Conservation (phyloP, 139 green algal species). For the Raphidocelis subcapitata region DNA sequence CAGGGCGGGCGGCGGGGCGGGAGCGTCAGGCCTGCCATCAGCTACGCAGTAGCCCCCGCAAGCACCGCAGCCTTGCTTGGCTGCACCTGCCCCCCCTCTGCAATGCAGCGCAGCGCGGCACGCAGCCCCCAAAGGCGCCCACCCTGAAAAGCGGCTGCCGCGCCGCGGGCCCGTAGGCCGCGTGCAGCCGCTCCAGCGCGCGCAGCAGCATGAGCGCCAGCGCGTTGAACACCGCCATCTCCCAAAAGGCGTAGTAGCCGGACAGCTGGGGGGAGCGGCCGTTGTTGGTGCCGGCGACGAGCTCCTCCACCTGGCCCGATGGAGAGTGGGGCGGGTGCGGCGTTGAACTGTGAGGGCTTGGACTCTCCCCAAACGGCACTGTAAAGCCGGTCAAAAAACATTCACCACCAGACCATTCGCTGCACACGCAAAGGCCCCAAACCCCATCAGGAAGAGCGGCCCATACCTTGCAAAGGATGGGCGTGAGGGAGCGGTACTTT, state of each 20-base stretch:
- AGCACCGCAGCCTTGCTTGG: too few relatives aligned
- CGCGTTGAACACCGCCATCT: conserved; percentile 80
- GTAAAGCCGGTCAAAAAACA: too few relatives aligned
- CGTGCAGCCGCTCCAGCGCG: conserved; percentile 62
- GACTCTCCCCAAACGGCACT: too few relatives aligned
- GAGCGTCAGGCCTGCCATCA: too few relatives aligned
- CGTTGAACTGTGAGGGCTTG: not conserved
- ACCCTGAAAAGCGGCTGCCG: conserved; percentile 52
- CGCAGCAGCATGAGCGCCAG: conserved; percentile 77
- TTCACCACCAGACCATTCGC: too few relatives aligned
- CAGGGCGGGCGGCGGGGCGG: not conserved
- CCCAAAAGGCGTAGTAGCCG: conserved; percentile 87
- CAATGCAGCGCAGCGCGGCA: too few relatives aligned
- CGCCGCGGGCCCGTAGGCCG: conserved; percentile 9
- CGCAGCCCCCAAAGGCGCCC: too few relatives aligned
- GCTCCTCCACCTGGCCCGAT: conserved; percentile 61
- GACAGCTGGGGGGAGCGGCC: conserved; percentile 71
- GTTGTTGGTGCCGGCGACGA: conserved; percentile 82
- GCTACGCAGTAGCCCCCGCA: too few relatives aligned
- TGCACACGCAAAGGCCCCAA: too few relatives aligned
- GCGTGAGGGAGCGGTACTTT: conserved; percentile 78
- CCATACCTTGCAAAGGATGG: conserved; percentile 76
- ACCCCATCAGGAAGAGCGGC: not conserved
- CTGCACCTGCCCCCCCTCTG: too few relatives aligned
- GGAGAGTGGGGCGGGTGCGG: not conserved